phyloP scores from a whole-genome alignment of 352 stramenopile genomes.

The Phytophthora sp. region DNA sequence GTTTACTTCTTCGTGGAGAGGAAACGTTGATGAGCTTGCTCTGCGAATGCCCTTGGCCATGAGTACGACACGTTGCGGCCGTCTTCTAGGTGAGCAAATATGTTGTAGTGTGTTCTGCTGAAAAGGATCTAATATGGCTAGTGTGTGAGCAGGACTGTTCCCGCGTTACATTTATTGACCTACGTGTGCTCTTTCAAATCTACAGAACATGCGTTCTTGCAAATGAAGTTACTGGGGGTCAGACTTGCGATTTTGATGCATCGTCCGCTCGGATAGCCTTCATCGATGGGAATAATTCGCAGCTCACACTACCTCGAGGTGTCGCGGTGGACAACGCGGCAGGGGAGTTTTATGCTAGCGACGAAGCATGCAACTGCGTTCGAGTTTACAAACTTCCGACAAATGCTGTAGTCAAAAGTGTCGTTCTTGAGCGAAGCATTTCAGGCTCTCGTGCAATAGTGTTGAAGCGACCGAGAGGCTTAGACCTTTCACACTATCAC shows the following conservation, averaged over 20 bases:
- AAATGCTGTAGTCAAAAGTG: conserved; percentile 20
- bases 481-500: conserved; percentile 77
- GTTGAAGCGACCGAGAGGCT: conserved; percentile 46
- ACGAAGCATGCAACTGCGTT: conserved; percentile 57
- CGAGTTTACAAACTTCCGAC: conserved; percentile 47
- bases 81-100: conserved; percentile 27
- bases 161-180: conserved; percentile 34
- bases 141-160: conserved; percentile 42
- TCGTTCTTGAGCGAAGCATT: conserved; percentile 29
- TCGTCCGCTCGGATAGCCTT: conserved; percentile 20
- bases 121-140: conserved; percentile 26
- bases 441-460: neutral
- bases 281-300: conserved; percentile 20
- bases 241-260: conserved; percentile 20
- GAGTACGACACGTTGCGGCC: conserved; percentile 27
- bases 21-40: conserved; percentile 2
- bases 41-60: conserved; percentile 24
- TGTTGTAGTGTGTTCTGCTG: neutral
- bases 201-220: conserved; percentile 25
- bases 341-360: conserved; percentile 68
- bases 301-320: conserved; percentile 19
- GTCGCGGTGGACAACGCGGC: conserved; percentile 60
- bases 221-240: conserved; percentile 10
- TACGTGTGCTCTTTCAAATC: conserved; percentile 42
- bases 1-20: conserved; percentile 23